phyloP scores from a whole-genome alignment of 805 yeast species.

The Barnettozyma populi region DNA sequence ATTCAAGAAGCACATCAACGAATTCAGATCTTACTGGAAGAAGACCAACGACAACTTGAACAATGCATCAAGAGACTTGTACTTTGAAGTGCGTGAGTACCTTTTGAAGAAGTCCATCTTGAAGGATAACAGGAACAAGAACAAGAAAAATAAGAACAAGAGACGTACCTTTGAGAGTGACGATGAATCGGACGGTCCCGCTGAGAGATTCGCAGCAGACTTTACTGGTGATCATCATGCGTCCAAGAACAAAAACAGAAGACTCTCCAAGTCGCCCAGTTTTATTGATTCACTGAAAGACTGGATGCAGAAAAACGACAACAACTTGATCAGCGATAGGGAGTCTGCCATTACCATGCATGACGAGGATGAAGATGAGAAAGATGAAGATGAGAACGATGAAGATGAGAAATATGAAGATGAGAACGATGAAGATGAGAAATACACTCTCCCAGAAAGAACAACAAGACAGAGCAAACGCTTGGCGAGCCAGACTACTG shows the following conservation, averaged over 20 bases:
- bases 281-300: slow-evolving; percentile 28
- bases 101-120: slow-evolving; percentile 41
- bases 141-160: slow-evolving; percentile 9
- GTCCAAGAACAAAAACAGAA: slow-evolving; percentile 11
- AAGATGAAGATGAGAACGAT: slow-evolving; percentile 1
- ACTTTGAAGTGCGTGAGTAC: slow-evolving; percentile 78
- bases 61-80: slow-evolving; percentile 73
- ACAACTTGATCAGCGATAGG: slow-evolving; percentile 5
- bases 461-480: background rate
- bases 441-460: background rate
- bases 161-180: background rate
- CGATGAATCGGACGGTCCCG: slow-evolving; percentile 20
- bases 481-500: background rate
- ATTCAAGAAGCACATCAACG: slow-evolving; percentile 81
- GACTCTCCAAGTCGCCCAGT: slow-evolving; percentile 18
- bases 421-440: background rate
- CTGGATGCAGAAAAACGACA: slow-evolving; percentile 30
- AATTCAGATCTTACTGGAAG: slow-evolving; percentile 81
- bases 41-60: slow-evolving; percentile 64
- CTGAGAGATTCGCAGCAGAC: slow-evolving; percentile 40
- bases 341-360: slow-evolving; percentile 14
- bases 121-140: slow-evolving; percentile 18
- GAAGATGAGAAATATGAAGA: background rate
- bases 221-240: slow-evolving; percentile 52
- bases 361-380: slow-evolving; percentile 4